A percentile compares a stretch with the other conserved stretches of the same genome.
phyloP scores from a whole-genome alignment of 1,284 basidiomycete species.

The Puccinia horiana region DNA sequence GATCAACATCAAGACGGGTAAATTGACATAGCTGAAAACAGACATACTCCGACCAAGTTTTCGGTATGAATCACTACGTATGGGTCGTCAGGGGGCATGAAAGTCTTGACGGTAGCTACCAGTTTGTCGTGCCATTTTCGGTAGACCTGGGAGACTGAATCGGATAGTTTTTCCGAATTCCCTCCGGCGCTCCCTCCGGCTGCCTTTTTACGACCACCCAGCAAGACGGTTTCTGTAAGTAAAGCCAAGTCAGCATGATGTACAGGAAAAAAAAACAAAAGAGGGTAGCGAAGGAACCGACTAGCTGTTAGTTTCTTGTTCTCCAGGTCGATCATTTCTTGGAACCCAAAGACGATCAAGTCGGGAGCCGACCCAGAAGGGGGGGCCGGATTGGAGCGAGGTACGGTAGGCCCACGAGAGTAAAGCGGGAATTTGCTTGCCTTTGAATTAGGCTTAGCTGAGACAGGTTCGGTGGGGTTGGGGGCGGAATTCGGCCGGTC shows the following conservation, averaged over 20 bases:
- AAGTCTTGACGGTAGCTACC: constrained; percentile 69
- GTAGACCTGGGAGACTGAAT: constrained; percentile 79
- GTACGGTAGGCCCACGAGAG: constrained; percentile 18
- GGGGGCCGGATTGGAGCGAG: constrained; percentile 27
- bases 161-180: constrained; percentile 64
- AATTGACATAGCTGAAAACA: too few relatives aligned
- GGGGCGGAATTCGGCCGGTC: background rate
- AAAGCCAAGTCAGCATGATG: background rate
- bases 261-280: background rate
- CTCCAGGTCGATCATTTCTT: constrained; percentile 93
- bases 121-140: constrained; percentile 83
- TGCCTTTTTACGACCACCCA: constrained; percentile 70
- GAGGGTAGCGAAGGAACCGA: constrained; percentile 57
- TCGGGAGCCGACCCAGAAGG: constrained; percentile 68
- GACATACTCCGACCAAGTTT: constrained; percentile 72
- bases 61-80: constrained; percentile 82
- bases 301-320: constrained; percentile 84
- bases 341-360: constrained; percentile 88
- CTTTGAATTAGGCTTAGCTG: background rate
- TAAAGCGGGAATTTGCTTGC: background rate
- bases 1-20: too few relatives aligned
- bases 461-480: background rate
- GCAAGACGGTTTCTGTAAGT: constrained; percentile 69
- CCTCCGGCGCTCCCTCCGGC: constrained; percentile 40
- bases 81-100: constrained; percentile 69